Evolutionary conservation across 164 flowering plant species (phyloP).

Genomic region (Dillenia suffruticosa): DNA sequence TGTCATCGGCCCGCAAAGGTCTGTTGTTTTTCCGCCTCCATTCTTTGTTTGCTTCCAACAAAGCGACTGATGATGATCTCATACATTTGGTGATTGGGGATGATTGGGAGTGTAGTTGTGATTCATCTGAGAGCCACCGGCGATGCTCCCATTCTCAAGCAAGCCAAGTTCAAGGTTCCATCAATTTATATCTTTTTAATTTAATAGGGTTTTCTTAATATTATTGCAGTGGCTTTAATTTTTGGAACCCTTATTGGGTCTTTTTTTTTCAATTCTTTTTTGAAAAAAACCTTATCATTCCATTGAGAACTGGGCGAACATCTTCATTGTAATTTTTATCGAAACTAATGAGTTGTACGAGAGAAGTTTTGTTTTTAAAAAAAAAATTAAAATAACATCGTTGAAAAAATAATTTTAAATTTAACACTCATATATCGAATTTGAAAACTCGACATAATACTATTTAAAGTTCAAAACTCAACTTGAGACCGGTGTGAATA

Average conservation of each 20-base stretch:
- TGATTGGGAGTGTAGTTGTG: constrained; percentile 45
- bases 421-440: too few relatives aligned
- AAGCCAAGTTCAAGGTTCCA: constrained; percentile 83
- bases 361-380: too few relatives aligned
- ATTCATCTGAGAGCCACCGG: constrained; percentile 90
- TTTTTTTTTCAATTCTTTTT: neutral
- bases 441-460: too few relatives aligned
- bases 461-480: too few relatives aligned
- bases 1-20: constrained; percentile 52
- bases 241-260: neutral
- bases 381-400: too few relatives aligned
- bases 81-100: neutral
- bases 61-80: neutral
- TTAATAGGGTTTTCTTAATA: too few relatives aligned
- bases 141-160: constrained; percentile 96
- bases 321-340: too few relatives aligned
- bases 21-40: neutral
- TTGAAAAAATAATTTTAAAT: too few relatives aligned
- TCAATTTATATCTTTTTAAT: too few relatives aligned
- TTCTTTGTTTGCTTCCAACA: neutral
- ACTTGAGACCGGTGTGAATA: too few relatives aligned
- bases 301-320: neutral
- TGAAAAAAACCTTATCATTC: neutral
- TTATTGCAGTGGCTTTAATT: neutral
- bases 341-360: too few relatives aligned